Conservation (phyloP, 306 rosid genomes). For the Malus asiatica region DNA sequence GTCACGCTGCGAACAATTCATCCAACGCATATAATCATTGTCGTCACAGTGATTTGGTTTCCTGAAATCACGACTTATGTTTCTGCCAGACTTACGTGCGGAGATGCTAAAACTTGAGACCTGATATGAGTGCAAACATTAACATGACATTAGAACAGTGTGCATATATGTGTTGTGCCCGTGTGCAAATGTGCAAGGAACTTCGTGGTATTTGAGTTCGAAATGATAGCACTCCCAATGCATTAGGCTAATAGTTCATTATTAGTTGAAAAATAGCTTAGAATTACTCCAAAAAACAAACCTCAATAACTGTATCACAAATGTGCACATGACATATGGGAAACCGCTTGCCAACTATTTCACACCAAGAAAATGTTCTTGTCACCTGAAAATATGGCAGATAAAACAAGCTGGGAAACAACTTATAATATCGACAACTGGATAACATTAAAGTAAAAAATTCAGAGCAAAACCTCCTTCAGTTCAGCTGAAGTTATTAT, state of each 20-base stretch:
- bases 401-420: conserved; percentile 7
- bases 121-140: conserved; percentile 23
- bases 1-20: conserved; percentile 73
- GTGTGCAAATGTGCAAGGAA: neutral
- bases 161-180: neutral
- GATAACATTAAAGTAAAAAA: conserved; percentile 14
- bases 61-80: conserved; percentile 17
- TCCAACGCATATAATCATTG: conserved; percentile 74
- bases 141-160: neutral
- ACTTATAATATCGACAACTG: neutral
- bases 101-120: conserved; percentile 82
- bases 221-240: neutral
- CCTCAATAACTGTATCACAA: conserved; percentile 66
- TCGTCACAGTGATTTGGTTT: conserved; percentile 46
- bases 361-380: conserved; percentile 77
- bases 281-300: conserved; percentile 21
- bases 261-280: neutral
- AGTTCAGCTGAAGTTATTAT: conserved; percentile 72
- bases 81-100: conserved; percentile 17
- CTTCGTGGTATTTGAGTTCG: neutral
- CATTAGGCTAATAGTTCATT: neutral
- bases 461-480: conserved; percentile 49
- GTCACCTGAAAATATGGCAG: conserved; percentile 39
- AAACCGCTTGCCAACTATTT: conserved; percentile 75
- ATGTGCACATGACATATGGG: conserved; percentile 90